Percentiles rank a stretch among this genome's conserved stretches.
phyloP scores from a whole-genome alignment of 1,284 basidiomycete species.

The Pholiota adiposa region DNA sequence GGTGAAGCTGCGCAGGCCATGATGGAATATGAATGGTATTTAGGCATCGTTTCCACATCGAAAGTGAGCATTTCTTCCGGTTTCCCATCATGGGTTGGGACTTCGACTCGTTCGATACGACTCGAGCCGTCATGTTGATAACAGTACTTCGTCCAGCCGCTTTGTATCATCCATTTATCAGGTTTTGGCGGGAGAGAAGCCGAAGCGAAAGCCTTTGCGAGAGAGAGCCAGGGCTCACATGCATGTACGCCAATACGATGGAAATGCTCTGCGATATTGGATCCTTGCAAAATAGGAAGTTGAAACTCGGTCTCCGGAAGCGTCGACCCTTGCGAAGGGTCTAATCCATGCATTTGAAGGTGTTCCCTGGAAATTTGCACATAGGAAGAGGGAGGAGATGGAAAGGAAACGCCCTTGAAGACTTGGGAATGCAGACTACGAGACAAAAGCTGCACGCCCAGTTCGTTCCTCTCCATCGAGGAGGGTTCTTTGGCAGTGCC shows the following conservation, averaged over 20 bases:
- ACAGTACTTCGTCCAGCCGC: constrained; percentile 93
- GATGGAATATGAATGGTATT: constrained; percentile 80
- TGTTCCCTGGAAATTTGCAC: constrained; percentile 83
- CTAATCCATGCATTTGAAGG: constrained; percentile 78
- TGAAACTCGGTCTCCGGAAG: constrained; percentile 82
- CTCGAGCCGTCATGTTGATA: constrained; percentile 66
- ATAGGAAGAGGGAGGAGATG: constrained; percentile 62
- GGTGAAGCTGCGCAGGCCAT: constrained; percentile 90
- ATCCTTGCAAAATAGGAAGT: constrained; percentile 85
- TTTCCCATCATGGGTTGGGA: constrained; percentile 60
- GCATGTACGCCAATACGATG: constrained; percentile 74
- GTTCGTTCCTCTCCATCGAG: constrained; percentile 78
- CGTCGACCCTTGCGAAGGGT: constrained; percentile 80
- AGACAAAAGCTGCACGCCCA: constrained; percentile 93
- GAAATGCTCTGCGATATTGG: constrained; percentile 90
- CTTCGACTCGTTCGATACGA: constrained; percentile 65
- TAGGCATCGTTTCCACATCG: constrained; percentile 94
- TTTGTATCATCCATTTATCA: constrained; percentile 74
- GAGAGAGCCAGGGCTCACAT: constrained; percentile 82
- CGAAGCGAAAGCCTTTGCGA: constrained; percentile 70
- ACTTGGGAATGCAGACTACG: constrained; percentile 81
- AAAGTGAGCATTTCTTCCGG: constrained; percentile 84
- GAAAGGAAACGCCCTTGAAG: constrained; percentile 76
- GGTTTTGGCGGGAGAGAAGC: constrained; percentile 65
- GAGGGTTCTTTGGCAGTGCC: neutral